These are phyloP conservation scores for Biscogniauxia marginata DNA, from an alignment of 2,329 filamentous ascomycete genomes.

Conservation along the genomic window DNA sequence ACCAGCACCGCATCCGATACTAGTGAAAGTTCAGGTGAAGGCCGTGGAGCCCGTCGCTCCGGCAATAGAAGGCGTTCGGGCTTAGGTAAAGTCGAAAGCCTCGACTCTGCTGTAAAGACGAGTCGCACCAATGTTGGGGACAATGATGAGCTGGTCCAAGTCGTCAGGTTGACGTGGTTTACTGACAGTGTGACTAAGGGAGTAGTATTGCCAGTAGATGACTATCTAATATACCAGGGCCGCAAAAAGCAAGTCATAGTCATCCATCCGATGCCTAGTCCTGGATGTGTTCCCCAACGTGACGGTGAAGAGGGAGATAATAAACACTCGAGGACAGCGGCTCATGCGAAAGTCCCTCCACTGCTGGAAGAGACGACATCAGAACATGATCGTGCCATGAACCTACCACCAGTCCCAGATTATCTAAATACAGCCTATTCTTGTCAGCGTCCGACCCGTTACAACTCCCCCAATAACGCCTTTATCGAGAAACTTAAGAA, in stretches of 20 bases:
- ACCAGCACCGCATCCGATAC: conserved; percentile 32
- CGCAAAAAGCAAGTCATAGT: conserved; percentile 26
- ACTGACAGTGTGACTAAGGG: conserved; percentile 48
- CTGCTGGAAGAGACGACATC: conserved; percentile 72
- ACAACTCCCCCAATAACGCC: conserved; percentile 65
- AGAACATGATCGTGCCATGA: conserved; percentile 63
- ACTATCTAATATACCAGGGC: conserved; percentile 57
- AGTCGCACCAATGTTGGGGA: neutral
- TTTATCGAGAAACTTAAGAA: conserved; percentile 76
- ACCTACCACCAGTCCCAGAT: conserved; percentile 65
- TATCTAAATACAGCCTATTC: conserved; percentile 69
- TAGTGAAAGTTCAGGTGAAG: conserved; percentile 9
- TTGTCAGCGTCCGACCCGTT: conserved; percentile 74
- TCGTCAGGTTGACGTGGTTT: conserved; percentile 61
- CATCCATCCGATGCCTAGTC: conserved; percentile 13
- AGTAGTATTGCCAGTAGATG: conserved; percentile 44
- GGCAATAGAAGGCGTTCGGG: too few species aligned
- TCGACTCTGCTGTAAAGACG: neutral
- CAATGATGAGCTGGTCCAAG: conserved; percentile 39
- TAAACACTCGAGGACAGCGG: conserved; percentile 12
- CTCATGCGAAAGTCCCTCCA: conserved; percentile 35
- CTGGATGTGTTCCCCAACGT: conserved; percentile 32
- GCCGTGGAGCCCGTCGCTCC: too few species aligned
- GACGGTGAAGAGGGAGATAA: conserved; percentile 24
- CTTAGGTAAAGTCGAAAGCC: too few species aligned